phyloP scores from a whole-genome alignment of 805 yeast genomes.

The Nakazawaea ambrosiae region DNA sequence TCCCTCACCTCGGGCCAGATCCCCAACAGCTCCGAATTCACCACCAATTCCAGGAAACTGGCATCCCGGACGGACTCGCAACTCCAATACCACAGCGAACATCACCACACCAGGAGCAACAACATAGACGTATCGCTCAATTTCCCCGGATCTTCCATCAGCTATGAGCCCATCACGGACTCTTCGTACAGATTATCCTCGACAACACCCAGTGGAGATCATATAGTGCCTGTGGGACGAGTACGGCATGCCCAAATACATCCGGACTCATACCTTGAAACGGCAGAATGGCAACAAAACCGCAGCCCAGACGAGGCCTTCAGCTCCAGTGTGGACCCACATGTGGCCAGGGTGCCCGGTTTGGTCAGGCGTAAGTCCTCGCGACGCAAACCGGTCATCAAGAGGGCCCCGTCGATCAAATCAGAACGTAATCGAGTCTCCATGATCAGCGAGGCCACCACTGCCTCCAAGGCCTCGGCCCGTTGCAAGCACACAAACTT shows the following conservation, averaged over 20 bases:
- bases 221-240: no score
- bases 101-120: not conserved
- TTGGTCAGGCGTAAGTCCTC: constrained; percentile 5
- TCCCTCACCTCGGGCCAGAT: not conserved
- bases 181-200: not conserved
- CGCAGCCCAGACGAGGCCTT: no score
- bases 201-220: not conserved
- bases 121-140: not conserved
- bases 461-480: not conserved
- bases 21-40: no score
- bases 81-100: not conserved
- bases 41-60: no score
- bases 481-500: not conserved
- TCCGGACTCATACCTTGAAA: no score
- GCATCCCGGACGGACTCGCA: no score
- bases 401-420: constrained; percentile 9
- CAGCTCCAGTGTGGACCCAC: not conserved
- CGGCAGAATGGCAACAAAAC: no score
- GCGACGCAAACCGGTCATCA: constrained; percentile 3
- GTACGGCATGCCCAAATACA: no score
- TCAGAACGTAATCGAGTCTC: constrained; percentile 6
- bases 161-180: constrained; percentile 1
- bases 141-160: not conserved
- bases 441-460: constrained; percentile 3
- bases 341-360: not conserved